Evolutionary conservation across 345 rosid genomes (phyloP).

Genomic region (Lepidium didymum): DNA sequence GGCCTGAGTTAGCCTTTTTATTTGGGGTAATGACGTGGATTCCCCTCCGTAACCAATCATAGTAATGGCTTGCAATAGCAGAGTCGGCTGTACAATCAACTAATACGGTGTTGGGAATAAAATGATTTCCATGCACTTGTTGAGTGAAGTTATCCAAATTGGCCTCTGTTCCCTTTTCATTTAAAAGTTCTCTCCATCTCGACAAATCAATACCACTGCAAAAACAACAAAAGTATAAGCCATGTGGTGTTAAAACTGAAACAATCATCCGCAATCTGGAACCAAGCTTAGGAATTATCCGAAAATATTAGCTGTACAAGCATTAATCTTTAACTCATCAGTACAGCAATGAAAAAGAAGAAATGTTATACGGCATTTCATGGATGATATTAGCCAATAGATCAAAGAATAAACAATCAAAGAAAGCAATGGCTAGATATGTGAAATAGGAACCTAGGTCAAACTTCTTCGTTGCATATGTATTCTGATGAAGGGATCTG

Average conservation of each 20-base stretch:
- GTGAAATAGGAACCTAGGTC: background rate
- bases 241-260: background rate
- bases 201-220: conserved; percentile 78
- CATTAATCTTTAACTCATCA: background rate
- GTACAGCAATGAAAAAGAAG: background rate
- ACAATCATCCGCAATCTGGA: background rate
- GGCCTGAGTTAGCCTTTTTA: conserved; percentile 97
- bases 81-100: conserved; percentile 99
- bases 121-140: conserved; percentile 83
- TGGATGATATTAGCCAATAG: background rate
- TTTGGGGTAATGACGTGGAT: conserved; percentile 96
- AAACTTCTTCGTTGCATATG: background rate
- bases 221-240: conserved; percentile 8
- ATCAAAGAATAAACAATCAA: background rate
- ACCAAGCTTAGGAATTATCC: background rate
- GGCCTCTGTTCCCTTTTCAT: conserved; percentile 64
- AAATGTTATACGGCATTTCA: background rate
- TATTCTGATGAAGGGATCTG: background rate
- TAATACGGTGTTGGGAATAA: conserved; percentile 86
- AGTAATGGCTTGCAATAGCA: conserved; percentile 60
- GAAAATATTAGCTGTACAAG: background rate
- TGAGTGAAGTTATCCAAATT: conserved; percentile 70
- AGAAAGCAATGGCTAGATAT: background rate
- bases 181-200: conserved; percentile 71
- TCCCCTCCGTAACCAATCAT: conserved; percentile 86